phyloP scores from a whole-genome alignment of 2,329 filamentous ascomycete species.

The Mycosphaerella sp. region DNA sequence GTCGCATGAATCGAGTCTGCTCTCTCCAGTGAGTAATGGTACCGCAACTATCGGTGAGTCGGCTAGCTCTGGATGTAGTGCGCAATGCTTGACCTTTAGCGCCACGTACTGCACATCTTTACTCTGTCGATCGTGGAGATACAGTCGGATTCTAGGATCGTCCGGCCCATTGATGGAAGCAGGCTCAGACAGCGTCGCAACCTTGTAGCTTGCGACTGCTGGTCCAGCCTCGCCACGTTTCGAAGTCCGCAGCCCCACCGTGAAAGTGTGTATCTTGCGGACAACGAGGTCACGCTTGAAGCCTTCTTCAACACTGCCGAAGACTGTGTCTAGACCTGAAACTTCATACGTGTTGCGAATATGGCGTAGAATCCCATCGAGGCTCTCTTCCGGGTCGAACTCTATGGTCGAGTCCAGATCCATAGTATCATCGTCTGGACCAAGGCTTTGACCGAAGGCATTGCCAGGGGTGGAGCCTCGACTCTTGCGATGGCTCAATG shows the following conservation, averaged over 20 bases:
- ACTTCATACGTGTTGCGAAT: slow-evolving; percentile 30
- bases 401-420: slow-evolving; percentile 31
- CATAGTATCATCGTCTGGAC: slow-evolving; percentile 31
- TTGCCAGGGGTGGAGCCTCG: slow-evolving; percentile 54
- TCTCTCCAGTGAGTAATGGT: slow-evolving; percentile 22
- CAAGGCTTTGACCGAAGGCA: slow-evolving; percentile 31
- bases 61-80: slow-evolving; percentile 24
- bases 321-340: slow-evolving; percentile 29
- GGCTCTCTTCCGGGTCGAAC: slow-evolving; percentile 25
- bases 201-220: slow-evolving; percentile 7
- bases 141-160: slow-evolving; percentile 24
- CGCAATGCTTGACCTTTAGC: slow-evolving; percentile 26
- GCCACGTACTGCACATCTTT: slow-evolving; percentile 23
- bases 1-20: slow-evolving; percentile 17
- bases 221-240: not conserved
- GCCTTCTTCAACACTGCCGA: slow-evolving; percentile 30
- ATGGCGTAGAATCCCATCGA: slow-evolving; percentile 27
- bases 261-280: slow-evolving; percentile 30
- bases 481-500: slow-evolving; percentile 47
- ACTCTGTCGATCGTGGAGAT: slow-evolving; percentile 25
- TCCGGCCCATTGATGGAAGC: slow-evolving; percentile 13
- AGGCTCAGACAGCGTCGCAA: slow-evolving; percentile 19
- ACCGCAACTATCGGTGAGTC: slow-evolving; percentile 19
- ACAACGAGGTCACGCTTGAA: slow-evolving; percentile 33
- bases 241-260: slow-evolving; percentile 12